Evolutionary conservation across 2,329 filamentous ascomycete species (phyloP).

Genomic region (Pseudopyrenochaeta lycopersici): DNA sequence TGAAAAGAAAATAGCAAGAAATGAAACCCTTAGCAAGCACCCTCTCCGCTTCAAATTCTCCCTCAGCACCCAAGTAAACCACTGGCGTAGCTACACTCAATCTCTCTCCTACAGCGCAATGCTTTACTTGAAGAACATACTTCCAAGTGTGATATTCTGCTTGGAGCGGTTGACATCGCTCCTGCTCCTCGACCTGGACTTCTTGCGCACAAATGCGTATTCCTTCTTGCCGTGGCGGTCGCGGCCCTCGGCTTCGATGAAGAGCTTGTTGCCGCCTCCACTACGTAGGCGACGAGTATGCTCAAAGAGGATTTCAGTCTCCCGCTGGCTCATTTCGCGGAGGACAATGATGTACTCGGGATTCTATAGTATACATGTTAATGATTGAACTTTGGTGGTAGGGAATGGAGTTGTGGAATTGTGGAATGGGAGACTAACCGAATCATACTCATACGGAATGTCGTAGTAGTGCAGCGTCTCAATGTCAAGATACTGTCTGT

Average conservation of each 20-base stretch:
- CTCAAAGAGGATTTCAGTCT: constrained; percentile 61
- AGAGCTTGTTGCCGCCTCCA: constrained; percentile 39
- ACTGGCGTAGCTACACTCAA: not conserved
- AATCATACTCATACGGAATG: constrained; percentile 58
- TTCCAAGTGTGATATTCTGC: constrained; percentile 42
- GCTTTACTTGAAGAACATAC: constrained; percentile 40
- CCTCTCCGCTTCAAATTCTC: not conserved
- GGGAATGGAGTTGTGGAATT: not conserved
- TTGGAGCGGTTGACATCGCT: constrained; percentile 40
- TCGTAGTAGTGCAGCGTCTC: constrained; percentile 60
- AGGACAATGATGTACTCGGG: constrained; percentile 60
- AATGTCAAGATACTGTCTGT: constrained; percentile 55
- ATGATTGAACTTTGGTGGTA: not conserved
- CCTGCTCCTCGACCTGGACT: constrained; percentile 40
- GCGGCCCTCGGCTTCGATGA: constrained; percentile 53
- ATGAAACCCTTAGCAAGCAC: not conserved
- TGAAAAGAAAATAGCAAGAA: not conserved
- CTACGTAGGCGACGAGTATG: constrained; percentile 57
- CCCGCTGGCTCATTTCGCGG: constrained; percentile 57
- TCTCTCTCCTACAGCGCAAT: not conserved
- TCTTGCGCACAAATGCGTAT: constrained; percentile 56
- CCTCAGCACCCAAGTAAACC: not conserved
- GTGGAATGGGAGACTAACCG: constrained; percentile 47
- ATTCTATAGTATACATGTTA: constrained; percentile 37
- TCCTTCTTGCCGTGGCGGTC: constrained; percentile 50